Percentiles rank a stretch among this genome's conserved stretches.
These are phyloP conservation scores for Tuber brumale DNA, from an alignment of 495 filamentous ascomycete species.

Conservation along the genomic window DNA sequence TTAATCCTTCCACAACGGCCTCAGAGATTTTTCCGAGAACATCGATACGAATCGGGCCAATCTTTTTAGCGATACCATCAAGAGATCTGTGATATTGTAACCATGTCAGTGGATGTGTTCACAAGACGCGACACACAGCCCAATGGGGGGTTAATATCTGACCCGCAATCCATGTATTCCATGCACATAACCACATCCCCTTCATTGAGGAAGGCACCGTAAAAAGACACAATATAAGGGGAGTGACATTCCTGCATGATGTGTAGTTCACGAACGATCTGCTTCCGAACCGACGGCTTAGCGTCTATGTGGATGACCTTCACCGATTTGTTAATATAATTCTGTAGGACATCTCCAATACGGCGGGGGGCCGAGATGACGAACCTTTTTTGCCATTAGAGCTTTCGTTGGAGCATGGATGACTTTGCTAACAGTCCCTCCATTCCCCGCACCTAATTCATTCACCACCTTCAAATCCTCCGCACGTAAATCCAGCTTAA, in stretches of 20 bases:
- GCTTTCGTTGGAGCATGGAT: slow-evolving; percentile 90
- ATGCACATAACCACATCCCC: slow-evolving; percentile 98
- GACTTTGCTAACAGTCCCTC: slow-evolving; percentile 95
- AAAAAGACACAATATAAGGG: slow-evolving; percentile 92
- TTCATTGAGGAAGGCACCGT: slow-evolving; percentile 93
- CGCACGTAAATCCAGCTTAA: slow-evolving; percentile 81
- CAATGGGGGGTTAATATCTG: slow-evolving; percentile 42
- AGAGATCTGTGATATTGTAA: slow-evolving; percentile 59
- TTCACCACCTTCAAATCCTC: slow-evolving; percentile 90
- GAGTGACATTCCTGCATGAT: slow-evolving; percentile 98
- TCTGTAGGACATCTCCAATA: neutral
- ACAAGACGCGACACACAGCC: neutral
- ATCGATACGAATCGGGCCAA: slow-evolving; percentile 93
- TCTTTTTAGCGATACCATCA: slow-evolving; percentile 85
- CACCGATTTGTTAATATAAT: slow-evolving; percentile 10
- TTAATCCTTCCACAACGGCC: slow-evolving; percentile 86
- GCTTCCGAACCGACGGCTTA: slow-evolving; percentile 89
- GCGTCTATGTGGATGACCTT: slow-evolving; percentile 98
- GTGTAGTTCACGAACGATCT: slow-evolving; percentile 90
- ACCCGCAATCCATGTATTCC: slow-evolving; percentile 99
- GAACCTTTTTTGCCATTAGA: slow-evolving; percentile 94
- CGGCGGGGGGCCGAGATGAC: slow-evolving; percentile 7
- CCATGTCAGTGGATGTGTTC: slow-evolving; percentile 14
- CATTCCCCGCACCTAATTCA: slow-evolving; percentile 93
- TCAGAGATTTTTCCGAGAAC: slow-evolving; percentile 98